These are phyloP conservation scores for Lyophyllum atratum DNA, from an alignment of 768 basidiomycete species.

Conservation along the genomic window DNA sequence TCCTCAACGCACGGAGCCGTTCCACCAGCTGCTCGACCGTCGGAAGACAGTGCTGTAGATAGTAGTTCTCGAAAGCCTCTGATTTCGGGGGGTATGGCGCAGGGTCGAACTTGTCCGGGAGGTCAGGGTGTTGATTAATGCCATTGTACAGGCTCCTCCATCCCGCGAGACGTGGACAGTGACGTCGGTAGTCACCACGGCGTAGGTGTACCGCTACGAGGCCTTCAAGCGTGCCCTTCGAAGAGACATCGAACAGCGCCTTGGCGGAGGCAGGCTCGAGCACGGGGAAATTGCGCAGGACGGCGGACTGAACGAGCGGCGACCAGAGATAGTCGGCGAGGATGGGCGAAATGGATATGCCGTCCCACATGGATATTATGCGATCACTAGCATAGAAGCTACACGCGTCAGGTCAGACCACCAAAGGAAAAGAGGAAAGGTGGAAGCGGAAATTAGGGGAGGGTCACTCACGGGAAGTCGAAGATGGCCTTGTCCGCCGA, in stretches of 20 bases:
- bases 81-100: constrained; percentile 15
- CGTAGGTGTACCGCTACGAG: constrained; percentile 58
- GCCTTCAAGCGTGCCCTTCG: constrained; percentile 33
- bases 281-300: constrained; percentile 49
- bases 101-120: constrained; percentile 43
- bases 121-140: constrained; percentile 43
- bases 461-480: constrained; percentile 45
- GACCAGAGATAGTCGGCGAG: constrained; percentile 64
- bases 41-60: constrained; percentile 39
- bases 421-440: constrained; percentile 32
- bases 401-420: constrained; percentile 31
- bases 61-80: constrained; percentile 29
- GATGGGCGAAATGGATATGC: constrained; percentile 48
- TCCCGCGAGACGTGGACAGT: constrained; percentile 50
- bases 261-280: constrained; percentile 35
- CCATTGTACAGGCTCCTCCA: constrained; percentile 52
- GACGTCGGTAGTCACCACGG: constrained; percentile 57
- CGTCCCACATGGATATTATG: constrained; percentile 45
- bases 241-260: constrained; percentile 17
- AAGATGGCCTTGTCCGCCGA: constrained; percentile 42
- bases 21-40: constrained; percentile 37
- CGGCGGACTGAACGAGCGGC: constrained; percentile 51
- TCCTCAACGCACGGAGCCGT: constrained; percentile 31
- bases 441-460: not conserved
- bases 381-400: constrained; percentile 54